Conservation (phyloP, 495 filamentous ascomycete genomes). For the Penicillium cinerascens region DNA sequence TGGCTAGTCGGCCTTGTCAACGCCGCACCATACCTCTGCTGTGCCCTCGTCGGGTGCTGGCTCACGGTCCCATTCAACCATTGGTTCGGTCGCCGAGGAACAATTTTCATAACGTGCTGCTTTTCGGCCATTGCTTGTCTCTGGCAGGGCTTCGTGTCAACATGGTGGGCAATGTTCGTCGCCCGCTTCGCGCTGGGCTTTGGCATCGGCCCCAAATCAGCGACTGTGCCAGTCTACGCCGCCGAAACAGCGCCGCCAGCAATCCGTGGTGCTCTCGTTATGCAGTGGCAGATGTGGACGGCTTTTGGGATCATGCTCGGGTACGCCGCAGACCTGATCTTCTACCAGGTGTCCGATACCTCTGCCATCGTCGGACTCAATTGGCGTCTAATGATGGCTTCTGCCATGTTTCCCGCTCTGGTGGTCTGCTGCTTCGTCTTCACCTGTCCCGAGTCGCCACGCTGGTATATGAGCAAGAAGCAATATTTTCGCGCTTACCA, state of each 20-base stretch:
- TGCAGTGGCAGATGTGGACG: conserved; percentile 88
- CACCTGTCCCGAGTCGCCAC: conserved; percentile 69
- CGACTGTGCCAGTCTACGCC: conserved; percentile 75
- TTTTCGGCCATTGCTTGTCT: conserved; percentile 67
- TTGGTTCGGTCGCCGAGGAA: conserved; percentile 74
- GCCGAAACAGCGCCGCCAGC: conserved; percentile 70
- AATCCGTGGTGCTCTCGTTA: conserved; percentile 72
- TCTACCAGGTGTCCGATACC: conserved; percentile 57
- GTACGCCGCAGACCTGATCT: conserved; percentile 67
- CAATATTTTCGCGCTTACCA: conserved; percentile 63
- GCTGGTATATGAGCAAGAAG: conserved; percentile 75
- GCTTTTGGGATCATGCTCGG: conserved; percentile 82
- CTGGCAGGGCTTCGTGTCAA: conserved; percentile 71
- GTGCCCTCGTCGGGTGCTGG: conserved; percentile 78
- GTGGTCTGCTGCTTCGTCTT: conserved; percentile 68
- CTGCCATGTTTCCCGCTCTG: conserved; percentile 69
- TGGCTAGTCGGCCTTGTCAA: conserved; percentile 69
- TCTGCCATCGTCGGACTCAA: conserved; percentile 62
- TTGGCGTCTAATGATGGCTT: conserved; percentile 83
- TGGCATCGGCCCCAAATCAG: conserved; percentile 77
- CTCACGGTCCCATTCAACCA: conserved; percentile 77
- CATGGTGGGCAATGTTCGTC: conserved; percentile 72
- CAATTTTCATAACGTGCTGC: conserved; percentile 73
- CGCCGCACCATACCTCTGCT: conserved; percentile 68
- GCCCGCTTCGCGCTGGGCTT: conserved; percentile 69